A percentile compares a stretch with the other conserved stretches of the same genome.
Evolutionary conservation across 495 filamentous ascomycete genomes (phyloP).

Genomic region (Xanthoparmelia taractica): DNA sequence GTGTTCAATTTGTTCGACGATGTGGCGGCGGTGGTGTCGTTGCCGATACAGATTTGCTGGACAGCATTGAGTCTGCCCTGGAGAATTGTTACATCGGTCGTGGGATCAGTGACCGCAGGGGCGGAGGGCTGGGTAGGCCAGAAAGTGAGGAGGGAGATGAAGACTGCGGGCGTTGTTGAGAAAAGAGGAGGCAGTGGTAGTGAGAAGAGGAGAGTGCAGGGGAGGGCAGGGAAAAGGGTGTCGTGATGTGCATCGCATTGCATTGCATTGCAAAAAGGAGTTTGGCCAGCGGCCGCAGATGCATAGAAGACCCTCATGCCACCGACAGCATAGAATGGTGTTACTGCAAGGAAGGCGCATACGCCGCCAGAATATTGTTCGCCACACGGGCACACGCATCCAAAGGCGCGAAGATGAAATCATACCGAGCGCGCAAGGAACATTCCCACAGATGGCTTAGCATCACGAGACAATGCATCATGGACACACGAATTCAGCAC

Average conservation of each 20-base stretch:
- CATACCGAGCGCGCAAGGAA: no score
- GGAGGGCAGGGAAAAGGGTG: slow-evolving; percentile 13
- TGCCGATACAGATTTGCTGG: slow-evolving; percentile 33
- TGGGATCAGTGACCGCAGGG: slow-evolving; percentile 8
- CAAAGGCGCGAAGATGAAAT: no score
- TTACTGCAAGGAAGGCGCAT: background rate
- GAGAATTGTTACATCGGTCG: slow-evolving; percentile 1
- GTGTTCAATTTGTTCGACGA: slow-evolving; percentile 27
- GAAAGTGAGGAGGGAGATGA: slow-evolving; percentile 25
- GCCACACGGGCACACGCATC: no score
- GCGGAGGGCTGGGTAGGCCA: slow-evolving; percentile 21
- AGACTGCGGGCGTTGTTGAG: slow-evolving; percentile 18
- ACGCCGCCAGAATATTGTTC: no score
- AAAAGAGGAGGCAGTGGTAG: slow-evolving; percentile 7
- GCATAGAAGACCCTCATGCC: background rate
- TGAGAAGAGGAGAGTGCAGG: slow-evolving; percentile 16
- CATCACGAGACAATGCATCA: no score
- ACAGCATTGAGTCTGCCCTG: slow-evolving; percentile 20
- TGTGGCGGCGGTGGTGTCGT: slow-evolving; percentile 16
- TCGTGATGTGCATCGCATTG: background rate
- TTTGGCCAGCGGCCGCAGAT: background rate
- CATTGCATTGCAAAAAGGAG: background rate
- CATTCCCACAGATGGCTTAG: no score
- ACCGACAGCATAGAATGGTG: background rate
- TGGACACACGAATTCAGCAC: no score